Evolutionary conservation across 768 basidiomycete species (phyloP), one percentile per base, ranked within the genome.

Genomic region (Naganishia vaughanmartiniae): DNA sequence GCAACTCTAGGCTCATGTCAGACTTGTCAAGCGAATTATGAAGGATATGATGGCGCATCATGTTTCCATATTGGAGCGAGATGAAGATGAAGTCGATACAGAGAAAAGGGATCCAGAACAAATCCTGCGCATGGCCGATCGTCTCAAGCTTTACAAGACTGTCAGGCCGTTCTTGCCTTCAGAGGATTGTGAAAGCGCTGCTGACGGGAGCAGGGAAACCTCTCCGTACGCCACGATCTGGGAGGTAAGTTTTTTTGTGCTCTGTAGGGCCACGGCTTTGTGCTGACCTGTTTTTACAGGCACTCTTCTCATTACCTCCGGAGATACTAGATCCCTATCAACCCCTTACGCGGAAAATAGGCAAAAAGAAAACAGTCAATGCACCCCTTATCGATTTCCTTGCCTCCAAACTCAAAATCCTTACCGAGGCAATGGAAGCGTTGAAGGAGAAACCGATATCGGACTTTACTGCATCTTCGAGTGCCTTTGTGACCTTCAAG

Each of bases 401-500:
- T 14, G 75, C 78, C 4, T 78, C 80, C 54, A 81, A 82, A 66
- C 73, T 80, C 54, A 70, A 69, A 28, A 79, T 81, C 45, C 73
- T 82, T 12, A 77, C 80, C 14, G 69, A 74, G 55, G 73, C 78
- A 39, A 76, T 81, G 39, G 76, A 80, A 42, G 80, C 79, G 30
- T 75, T 76, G 28, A 73, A 76, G 1, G 65, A 73, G 0, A 70
- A 73, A 33, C 77, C 80, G 19, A 48, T 82, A 6, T 55, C 69
- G 5, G 71, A 74, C 0, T 81, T 76, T 66, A 48, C 73, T 7
- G 65, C 78, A 12, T 70, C 80, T 0, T 79, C 80, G 9, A 75
- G 79, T 3, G 81, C 81, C 6, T 82, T 82, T 65, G 77, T 82
- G 26, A 81, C 78, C 1, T 81, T 82, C 72, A 73, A 75, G 54